Conservation (phyloP, 768 basidiomycete genomes). For the Paxillus involutus region DNA sequence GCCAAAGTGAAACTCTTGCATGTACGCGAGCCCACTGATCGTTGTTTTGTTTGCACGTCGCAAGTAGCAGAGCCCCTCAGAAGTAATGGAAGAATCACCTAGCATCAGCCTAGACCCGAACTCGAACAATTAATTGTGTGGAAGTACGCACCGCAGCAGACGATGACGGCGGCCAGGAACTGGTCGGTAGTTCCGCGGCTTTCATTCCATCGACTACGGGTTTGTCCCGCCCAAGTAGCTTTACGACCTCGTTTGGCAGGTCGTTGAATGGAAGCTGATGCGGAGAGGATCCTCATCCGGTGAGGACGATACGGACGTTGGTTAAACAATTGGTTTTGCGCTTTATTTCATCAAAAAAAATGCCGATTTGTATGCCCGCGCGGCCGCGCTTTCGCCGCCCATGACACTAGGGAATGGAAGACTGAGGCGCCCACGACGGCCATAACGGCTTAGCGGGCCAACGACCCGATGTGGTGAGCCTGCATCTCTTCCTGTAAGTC, state of each 20-base stretch:
- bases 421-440: not conserved
- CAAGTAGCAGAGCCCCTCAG: not conserved
- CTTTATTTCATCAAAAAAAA: no score
- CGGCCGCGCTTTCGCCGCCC: not conserved
- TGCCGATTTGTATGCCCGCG: not conserved
- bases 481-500: not conserved
- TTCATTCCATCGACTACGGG: not conserved
- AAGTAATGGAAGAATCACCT: not conserved
- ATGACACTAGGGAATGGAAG: not conserved
- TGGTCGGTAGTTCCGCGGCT: not conserved
- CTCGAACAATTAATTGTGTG: not conserved
- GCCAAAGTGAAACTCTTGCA: not conserved
- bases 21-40: not conserved
- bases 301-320: not conserved
- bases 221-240: not conserved
- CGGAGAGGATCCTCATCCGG: slow-evolving; percentile 11
- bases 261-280: slow-evolving; percentile 13
- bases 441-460: not conserved
- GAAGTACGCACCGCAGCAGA: not conserved
- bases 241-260: not conserved
- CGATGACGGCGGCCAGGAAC: not conserved
- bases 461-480: not conserved
- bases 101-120: not conserved
- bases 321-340: not conserved
- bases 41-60: not conserved